A percentile compares a stretch with the other conserved stretches of the same genome.
Evolutionary conservation across 1,284 basidiomycete species (phyloP).

Genomic region (Cutaneotrichosporon daszewskae): DNA sequence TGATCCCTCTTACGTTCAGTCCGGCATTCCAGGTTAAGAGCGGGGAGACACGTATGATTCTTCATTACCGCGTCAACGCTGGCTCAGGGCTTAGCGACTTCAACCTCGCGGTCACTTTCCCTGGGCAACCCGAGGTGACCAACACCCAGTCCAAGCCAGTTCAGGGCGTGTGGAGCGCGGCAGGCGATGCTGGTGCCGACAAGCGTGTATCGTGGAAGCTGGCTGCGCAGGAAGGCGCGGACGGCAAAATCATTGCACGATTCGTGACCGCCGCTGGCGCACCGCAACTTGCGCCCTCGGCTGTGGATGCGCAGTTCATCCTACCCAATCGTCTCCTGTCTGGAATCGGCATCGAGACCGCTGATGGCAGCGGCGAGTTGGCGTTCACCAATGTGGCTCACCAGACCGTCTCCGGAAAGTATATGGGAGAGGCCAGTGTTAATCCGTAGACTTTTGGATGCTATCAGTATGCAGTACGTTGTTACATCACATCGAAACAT

Average conservation of each 20-base stretch:
- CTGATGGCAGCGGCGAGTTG: constrained; percentile 13
- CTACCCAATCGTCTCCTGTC: constrained; percentile 44
- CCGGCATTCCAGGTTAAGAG: constrained; percentile 53
- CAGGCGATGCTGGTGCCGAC: constrained; percentile 7
- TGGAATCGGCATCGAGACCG: constrained; percentile 44
- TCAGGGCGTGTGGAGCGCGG: constrained; percentile 42
- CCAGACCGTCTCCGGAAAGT: constrained; percentile 9
- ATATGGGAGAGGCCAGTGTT: constrained; percentile 9
- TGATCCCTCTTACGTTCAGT: constrained; percentile 49
- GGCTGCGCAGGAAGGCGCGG: constrained; percentile 19
- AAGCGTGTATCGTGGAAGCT: constrained; percentile 48
- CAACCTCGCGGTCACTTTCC: constrained; percentile 44
- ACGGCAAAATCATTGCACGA: constrained; percentile 51
- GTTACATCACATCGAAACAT: too few relatives aligned
- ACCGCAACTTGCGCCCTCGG: constrained; percentile 30
- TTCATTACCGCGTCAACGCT: constrained; percentile 45
- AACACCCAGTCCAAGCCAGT: constrained; percentile 53
- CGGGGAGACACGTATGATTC: constrained; percentile 51
- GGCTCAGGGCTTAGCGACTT: constrained; percentile 36
- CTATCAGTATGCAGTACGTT: too few relatives aligned
- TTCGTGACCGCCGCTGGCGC: constrained; percentile 39
- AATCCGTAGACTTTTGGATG: constrained; percentile 7
- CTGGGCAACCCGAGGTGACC: constrained; percentile 36
- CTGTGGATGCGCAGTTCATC: constrained; percentile 48
- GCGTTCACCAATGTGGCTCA: constrained; percentile 5